Conservation (phyloP, 2,329 filamentous ascomycete species). For the Aspergillus niger region DNA sequence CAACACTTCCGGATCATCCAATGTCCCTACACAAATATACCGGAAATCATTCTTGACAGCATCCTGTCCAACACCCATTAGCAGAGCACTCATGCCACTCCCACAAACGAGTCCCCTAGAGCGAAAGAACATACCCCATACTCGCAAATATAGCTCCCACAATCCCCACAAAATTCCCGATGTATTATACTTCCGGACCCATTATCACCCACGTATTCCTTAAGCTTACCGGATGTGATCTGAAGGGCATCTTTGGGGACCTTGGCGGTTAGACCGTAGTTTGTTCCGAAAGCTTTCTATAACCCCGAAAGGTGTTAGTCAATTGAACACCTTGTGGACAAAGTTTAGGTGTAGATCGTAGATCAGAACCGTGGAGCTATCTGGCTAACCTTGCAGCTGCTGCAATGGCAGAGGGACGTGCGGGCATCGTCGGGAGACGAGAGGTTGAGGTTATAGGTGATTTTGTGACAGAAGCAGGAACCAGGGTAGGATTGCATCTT, state of each 20-base stretch:
- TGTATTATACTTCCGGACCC: conserved; percentile 51
- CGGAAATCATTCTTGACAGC: conserved; percentile 37
- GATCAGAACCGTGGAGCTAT: no score
- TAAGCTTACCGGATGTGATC: conserved; percentile 43
- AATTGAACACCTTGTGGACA: not conserved
- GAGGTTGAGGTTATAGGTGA: conserved; percentile 52
- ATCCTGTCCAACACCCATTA: conserved; percentile 20
- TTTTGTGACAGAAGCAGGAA: conserved; percentile 52
- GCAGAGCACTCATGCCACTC: not conserved
- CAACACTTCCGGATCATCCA: conserved; percentile 53
- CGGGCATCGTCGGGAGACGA: conserved; percentile 50
- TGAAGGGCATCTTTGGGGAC: conserved; percentile 49
- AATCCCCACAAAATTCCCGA: conserved; percentile 56
- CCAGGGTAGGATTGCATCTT: conserved; percentile 39
- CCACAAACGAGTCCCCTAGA: not conserved
- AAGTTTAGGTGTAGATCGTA: not conserved
- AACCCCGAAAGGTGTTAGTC: not conserved
- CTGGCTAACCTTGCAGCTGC: conserved; percentile 51
- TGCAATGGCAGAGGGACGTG: conserved; percentile 57
- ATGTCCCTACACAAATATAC: conserved; percentile 52
- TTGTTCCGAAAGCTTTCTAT: conserved; percentile 54
- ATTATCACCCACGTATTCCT: conserved; percentile 54
- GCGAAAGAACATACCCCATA: conserved; percentile 48
- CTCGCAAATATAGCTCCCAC: conserved; percentile 55
- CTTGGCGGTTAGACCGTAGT: conserved; percentile 57